Evolutionary conservation across 306 rosid genomes (phyloP).

Genomic region (Cucurbita pepo): DNA sequence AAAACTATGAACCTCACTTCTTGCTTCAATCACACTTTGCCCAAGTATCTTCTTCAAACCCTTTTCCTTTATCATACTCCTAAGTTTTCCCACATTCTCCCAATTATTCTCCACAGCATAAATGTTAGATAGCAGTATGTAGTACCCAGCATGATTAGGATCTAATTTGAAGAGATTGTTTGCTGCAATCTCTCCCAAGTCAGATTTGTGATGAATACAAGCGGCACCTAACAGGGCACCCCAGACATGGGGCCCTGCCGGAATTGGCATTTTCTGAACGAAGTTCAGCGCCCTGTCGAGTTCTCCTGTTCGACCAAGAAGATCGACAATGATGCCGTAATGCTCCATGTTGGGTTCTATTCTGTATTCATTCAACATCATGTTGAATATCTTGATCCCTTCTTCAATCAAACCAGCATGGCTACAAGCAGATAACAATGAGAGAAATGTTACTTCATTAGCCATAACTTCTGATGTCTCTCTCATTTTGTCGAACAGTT

Average conservation of each 20-base stretch:
- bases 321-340: constrained; percentile 65
- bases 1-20: constrained; percentile 33
- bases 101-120: constrained; percentile 48
- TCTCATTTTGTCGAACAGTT: constrained; percentile 36
- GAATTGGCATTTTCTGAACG: constrained; percentile 34
- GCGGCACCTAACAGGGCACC: constrained; percentile 76
- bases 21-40: constrained; percentile 36
- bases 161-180: constrained; percentile 40
- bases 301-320: constrained; percentile 72
- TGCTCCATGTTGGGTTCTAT: constrained; percentile 43
- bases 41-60: constrained; percentile 45
- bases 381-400: constrained; percentile 42
- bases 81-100: constrained; percentile 41
- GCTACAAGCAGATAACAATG: constrained; percentile 67
- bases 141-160: constrained; percentile 46
- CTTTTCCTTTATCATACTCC: constrained; percentile 40
- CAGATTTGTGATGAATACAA: constrained; percentile 41
- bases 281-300: constrained; percentile 47
- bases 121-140: constrained; percentile 49
- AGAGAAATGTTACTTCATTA: constrained; percentile 43
- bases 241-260: constrained; percentile 54
- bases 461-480: constrained; percentile 33
- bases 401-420: constrained; percentile 66
- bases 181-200: constrained; percentile 60
- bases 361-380: constrained; percentile 35